Conservation (phyloP, 2,329 filamentous ascomycete genomes). For the Colletotrichum zoysiae region DNA sequence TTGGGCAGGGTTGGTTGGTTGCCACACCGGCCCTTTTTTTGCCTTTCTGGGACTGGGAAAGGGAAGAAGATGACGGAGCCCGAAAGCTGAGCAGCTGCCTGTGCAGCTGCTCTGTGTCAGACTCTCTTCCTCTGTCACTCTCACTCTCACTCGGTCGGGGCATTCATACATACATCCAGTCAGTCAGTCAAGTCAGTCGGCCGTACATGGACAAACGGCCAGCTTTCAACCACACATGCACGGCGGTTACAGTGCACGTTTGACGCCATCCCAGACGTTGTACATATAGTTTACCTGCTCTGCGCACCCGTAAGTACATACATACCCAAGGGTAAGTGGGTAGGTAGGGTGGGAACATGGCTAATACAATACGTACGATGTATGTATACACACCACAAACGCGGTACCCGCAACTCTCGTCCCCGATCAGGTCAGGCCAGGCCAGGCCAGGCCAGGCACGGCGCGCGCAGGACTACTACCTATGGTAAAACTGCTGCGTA, state of each 20-base stretch:
- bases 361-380: neutral
- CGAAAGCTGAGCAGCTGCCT: constrained; percentile 9
- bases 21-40: constrained; percentile 13
- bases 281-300: constrained; percentile 22
- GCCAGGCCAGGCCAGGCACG: constrained; percentile 35
- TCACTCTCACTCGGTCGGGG: neutral
- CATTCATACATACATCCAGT: no score
- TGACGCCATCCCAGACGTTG: constrained; percentile 12
- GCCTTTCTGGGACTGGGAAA: constrained; percentile 13
- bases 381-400: neutral
- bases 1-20: constrained; percentile 35
- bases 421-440: constrained; percentile 12
- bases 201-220: no score
- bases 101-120: neutral
- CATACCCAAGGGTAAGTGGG: no score
- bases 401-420: constrained; percentile 34
- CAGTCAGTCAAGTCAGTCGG: no score
- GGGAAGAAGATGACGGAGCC: constrained; percentile 18
- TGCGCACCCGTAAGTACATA: neutral
- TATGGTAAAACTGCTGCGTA: no score
- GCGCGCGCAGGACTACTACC: constrained; percentile 16
- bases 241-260: constrained; percentile 12
- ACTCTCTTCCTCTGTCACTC: neutral
- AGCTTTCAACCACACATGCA: constrained; percentile 7
- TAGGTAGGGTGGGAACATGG: no score